Evolutionary conservation across 140 eudicot genomes (phyloP).

Genomic region (Erigeron philadelphicus): DNA sequence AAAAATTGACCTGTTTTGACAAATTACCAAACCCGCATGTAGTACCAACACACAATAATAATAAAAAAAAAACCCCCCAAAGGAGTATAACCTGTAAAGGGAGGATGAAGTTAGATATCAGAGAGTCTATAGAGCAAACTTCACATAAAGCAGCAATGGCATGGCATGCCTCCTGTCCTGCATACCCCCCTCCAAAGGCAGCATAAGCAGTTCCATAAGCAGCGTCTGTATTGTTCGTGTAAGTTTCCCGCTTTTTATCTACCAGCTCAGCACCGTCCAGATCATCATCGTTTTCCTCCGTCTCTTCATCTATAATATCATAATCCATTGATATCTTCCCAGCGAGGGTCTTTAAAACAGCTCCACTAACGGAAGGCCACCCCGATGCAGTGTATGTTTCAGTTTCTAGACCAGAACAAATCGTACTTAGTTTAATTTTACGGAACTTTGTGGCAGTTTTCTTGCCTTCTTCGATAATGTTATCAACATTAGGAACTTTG

Average conservation of each 20-base stretch:
- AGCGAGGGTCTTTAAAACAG: slow-evolving; percentile 68
- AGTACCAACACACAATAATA: no score
- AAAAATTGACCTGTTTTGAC: no score
- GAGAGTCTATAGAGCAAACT: slow-evolving; percentile 85
- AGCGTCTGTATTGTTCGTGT: slow-evolving; percentile 33
- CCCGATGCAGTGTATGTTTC: slow-evolving; percentile 82
- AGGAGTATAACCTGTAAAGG: slow-evolving; percentile 69
- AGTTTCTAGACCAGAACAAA: slow-evolving; percentile 36
- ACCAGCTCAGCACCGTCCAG: slow-evolving; percentile 12
- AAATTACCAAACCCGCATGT: no score
- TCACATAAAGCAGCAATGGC: slow-evolving; percentile 92
- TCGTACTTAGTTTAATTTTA: slow-evolving; percentile 48
- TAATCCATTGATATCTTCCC: slow-evolving; percentile 75
- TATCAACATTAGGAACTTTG: slow-evolving; percentile 67
- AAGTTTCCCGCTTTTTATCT: slow-evolving; percentile 20
- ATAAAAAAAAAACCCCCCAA: no score
- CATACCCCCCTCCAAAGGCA: slow-evolving; percentile 73
- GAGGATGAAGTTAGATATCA: slow-evolving; percentile 87
- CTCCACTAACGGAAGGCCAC: slow-evolving; percentile 93
- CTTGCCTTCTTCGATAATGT: slow-evolving; percentile 91
- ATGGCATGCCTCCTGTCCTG: slow-evolving; percentile 90
- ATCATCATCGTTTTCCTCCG: slow-evolving; percentile 34
- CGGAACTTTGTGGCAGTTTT: slow-evolving; percentile 66
- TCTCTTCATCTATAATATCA: slow-evolving; percentile 47
- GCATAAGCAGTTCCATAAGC: slow-evolving; percentile 71